phyloP scores from a whole-genome alignment of 164 flowering plant species.

The Echeveria elegans region DNA sequence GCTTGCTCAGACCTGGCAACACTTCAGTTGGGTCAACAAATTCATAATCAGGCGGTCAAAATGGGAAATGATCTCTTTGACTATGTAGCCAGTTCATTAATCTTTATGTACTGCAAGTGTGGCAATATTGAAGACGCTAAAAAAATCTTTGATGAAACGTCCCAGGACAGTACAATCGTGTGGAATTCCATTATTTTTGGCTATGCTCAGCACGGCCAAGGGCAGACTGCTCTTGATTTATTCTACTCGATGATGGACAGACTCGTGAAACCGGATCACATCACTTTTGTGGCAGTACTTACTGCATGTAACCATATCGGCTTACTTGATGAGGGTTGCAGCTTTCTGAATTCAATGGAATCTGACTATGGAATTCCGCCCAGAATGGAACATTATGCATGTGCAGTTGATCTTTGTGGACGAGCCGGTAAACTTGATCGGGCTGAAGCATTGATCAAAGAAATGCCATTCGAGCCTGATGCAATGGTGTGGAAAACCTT shows the following conservation, averaged over 20 bases:
- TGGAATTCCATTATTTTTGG: constrained; percentile 83
- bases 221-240: constrained; percentile 48
- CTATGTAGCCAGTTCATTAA: constrained; percentile 64
- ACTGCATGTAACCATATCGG: constrained; percentile 89
- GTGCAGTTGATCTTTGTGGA: constrained; percentile 72
- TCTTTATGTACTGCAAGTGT: constrained; percentile 80
- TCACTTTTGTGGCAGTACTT: constrained; percentile 73
- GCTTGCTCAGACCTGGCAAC: constrained; percentile 79
- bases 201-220: constrained; percentile 84
- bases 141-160: constrained; percentile 43
- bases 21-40: constrained; percentile 62
- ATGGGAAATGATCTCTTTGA: constrained; percentile 33
- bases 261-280: constrained; percentile 58
- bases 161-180: constrained; percentile 40
- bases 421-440: constrained; percentile 57
- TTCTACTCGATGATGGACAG: constrained; percentile 48
- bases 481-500: constrained; percentile 72
- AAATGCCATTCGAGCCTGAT: constrained; percentile 75
- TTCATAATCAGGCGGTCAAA: constrained; percentile 62
- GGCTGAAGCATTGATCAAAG: constrained; percentile 50
- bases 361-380: constrained; percentile 47
- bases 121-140: constrained; percentile 71
- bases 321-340: constrained; percentile 48
- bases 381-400: constrained; percentile 82
- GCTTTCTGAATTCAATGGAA: constrained; percentile 50